Base-by-base conservation (phyloP, 2,329 filamentous ascomycete genomes). In the Colletotrichum gigasporum region DNA sequence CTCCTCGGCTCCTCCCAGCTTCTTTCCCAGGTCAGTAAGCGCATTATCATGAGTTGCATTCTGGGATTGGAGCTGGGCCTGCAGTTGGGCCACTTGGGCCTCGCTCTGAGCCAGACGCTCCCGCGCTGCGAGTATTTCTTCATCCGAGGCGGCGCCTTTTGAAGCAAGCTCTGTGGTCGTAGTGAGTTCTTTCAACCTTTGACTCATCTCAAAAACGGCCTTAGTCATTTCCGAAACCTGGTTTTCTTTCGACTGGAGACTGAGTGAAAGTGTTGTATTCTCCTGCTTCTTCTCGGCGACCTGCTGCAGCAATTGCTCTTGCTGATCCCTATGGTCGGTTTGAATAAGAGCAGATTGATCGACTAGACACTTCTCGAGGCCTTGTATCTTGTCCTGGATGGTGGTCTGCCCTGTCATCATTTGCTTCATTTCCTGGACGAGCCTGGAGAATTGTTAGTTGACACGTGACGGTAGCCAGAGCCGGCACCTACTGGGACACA, bases 241-340 rank as follows among this genome's bases (percentile, higher is more conserved):
- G 3, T 4, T 18, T 16, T 62, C 35, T 34, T 50, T 65, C 3
- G 50, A 22, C 2, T 55, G 22, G 3, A 65, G 48, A 22, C 26
- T 18, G 10, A 66, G 45, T 37, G 35, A 24, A 58, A 68, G 28
- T 52, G 37, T 35, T 18, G 53, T 11, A 32, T 12, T 52, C 47
- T 44, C 32, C 3, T 54, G 39, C 10, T 47, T 63, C 20, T 58
- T 68, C 28, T 65, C 51, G 6, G 67, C 62, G 9, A 68, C 53
- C 11, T 32, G 34, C 34, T 44, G 34, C 14, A 61, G 41, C 11
- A 47, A 24, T 28, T 53, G 24, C 16, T 62, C 26, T 18, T 39
- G 41, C 14, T 55, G 28, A 35, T 32, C 8, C 18, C 22, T 30
- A 4, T 39, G 50, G 20, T 65, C 50, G n/a, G 42, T 9, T n/a